A percentile compares a stretch with the other conserved stretches of the same genome.
Conservation (phyloP, 2,329 filamentous ascomycete genomes). For the Microthyrium microscopicum region DNA sequence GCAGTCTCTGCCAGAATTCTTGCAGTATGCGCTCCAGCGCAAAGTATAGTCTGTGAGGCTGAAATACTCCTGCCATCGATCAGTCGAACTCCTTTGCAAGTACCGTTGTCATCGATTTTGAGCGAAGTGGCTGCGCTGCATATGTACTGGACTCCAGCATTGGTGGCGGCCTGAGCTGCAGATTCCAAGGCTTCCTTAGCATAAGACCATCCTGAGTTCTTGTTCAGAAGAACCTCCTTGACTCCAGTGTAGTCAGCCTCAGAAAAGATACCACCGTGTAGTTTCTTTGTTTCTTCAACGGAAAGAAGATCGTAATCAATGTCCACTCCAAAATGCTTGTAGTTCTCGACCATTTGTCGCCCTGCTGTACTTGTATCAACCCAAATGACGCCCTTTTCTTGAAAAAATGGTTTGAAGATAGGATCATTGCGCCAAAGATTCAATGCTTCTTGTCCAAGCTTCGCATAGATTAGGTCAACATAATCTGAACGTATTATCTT, state of each 20-base stretch:
- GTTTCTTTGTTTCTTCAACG: conserved; percentile 34
- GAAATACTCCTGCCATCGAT: conserved; percentile 17
- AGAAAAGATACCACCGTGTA: conserved; percentile 42
- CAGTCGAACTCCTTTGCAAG: conserved; percentile 27
- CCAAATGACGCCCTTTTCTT: conserved; percentile 36
- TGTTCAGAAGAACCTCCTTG: conserved; percentile 44
- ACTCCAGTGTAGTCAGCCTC: conserved; percentile 43
- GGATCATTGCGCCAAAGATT: conserved; percentile 42
- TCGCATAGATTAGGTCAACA: conserved; percentile 44
- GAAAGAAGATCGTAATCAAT: conserved; percentile 31
- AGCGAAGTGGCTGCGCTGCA: conserved; percentile 34
- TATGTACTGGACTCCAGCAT: conserved; percentile 43
- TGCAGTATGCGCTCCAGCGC: conserved; percentile 26
- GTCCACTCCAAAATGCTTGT: conserved; percentile 30
- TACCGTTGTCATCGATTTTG: conserved; percentile 29
- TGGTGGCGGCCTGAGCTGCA: conserved; percentile 35
- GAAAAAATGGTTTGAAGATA: conserved; percentile 36
- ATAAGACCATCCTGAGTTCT: conserved; percentile 45
- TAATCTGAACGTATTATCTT: conserved; percentile 58
- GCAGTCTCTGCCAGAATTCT: conserved; percentile 32
- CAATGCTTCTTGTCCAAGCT: conserved; percentile 48
- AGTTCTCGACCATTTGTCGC: conserved; percentile 31
- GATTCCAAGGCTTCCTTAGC: conserved; percentile 40
- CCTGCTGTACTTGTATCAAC: conserved; percentile 29
- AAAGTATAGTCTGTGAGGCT: conserved; percentile 22